Evolutionary conservation across 805 yeast species (phyloP), one percentile per base, ranked within the genome.

Genomic region (Metschnikowia kofuensis): DNA sequence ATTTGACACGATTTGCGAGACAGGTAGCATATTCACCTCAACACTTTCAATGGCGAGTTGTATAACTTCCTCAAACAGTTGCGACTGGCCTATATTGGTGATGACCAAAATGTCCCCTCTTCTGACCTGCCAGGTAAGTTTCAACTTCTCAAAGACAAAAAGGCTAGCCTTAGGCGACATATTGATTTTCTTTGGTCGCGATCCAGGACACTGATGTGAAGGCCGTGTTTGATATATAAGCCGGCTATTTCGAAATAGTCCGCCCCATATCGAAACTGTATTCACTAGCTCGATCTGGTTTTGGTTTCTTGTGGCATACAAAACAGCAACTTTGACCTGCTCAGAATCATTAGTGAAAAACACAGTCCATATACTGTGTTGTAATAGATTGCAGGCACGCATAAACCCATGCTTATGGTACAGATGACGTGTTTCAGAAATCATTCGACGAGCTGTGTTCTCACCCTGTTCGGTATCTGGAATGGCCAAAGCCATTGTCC

Each of bases 21-120:
- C 32, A 12, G 44, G 31, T 7, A 27, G 15, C 13, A 11, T 8
- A 10, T 15, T 7, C 28, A n/a, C 16, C n/a, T 42, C 47, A 6
- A 31, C 46, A 4, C 44, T 21, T 28, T 38, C 46, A 26, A 47
- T 43, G 10, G 50, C 50, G 7, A 47, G 15, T n/a, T 47, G 46
- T 10, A 35, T 37, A 13, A 47, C 28, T 4, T 42, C 46, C n/a
- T 21, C 28, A 21, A 38, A 42, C n/a, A 37, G 14, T 4, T 2
- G 9, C 14, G 46, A 37, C 11, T 29, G 14, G 4, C 39, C 26
- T 28, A 29, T 40, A 30, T 34, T 44, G 14, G 47, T 34, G 27
- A 40, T 15, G 7, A 40, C 36, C 26, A 40, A 15, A 10, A 40
- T 15, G 14, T 40, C 43, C 8, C 43, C 43, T 6, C 16, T 14